Evolutionary conservation across 2,329 filamentous ascomycete species (phyloP), one percentile per base, ranked within the genome.

Genomic region (Peltaster fructicola): DNA sequence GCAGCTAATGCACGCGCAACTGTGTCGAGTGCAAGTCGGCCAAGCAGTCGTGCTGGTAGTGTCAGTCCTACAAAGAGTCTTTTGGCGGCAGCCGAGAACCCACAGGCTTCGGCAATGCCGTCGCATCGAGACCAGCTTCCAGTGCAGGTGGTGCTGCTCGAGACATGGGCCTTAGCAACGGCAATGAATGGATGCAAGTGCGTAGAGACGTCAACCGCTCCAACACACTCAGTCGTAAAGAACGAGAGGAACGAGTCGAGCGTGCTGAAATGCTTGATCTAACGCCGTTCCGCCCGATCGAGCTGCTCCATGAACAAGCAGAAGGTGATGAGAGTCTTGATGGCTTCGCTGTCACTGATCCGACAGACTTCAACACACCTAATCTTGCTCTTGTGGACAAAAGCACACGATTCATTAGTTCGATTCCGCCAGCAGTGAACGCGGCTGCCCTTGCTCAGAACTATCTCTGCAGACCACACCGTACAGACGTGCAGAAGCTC

Each of bases 181-280:
- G 61, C 2, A 65, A 78, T 8, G 85, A 95, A 47, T 98, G 88
- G 84, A 82, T 98, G n/a, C 84, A 95, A 48, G 82, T 95, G 12
- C 75, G 88, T 17, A 71, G 88, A 22, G 90, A 98, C 51, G 76
- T 98, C 22, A 95, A 98, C 50, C 69, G 88, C 17, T 91, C 85
- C 3, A 95, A 92, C 44, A 88, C 85, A 0, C 61, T 93, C 17
- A 92, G 84, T 50, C 74, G 73, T 32, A 88, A 85, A 36, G 88
- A 98, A 54, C 68, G 74, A 11, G 63, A 71, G 18, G 88, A 98
- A 46, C 64, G 85, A 26, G 73, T 69, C 20, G 85, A 98, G 41
- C 68, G 85, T 26, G 93, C 84, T 44, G 76, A 92, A 43, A 88
- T 95, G 79, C 71, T 93, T 57, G 84, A 93, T 37, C 72, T 90